Evolutionary conservation across 2,329 filamentous ascomycete genomes (phyloP), one percentile per base, ranked within the genome.

Genomic region (Xylariaceae sp.): DNA sequence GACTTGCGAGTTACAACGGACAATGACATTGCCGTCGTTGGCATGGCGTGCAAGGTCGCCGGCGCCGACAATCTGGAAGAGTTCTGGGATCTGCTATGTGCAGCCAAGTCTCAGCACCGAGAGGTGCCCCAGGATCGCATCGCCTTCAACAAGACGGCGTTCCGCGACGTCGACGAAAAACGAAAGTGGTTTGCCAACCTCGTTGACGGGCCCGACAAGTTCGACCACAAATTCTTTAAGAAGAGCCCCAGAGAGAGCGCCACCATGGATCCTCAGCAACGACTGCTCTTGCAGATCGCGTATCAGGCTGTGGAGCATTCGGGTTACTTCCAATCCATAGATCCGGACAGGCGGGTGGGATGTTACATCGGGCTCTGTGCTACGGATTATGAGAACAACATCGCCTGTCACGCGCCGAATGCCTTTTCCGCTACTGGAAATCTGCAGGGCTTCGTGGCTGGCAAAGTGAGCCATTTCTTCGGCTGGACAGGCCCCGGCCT

Each of bases 311-410:
- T 68, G 1, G 65, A 64, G 18, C 58, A 60, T n/a, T 67, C 60
- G 2, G 65, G 70, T 1, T 67, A 68, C 43, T 65, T 64, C 48
- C 15, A 36, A 6, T 26, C 41, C 2, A 16, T 27, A 16, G 30
- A 57, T 15, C 16, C 20, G 16, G 40, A 57, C 5, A 55, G 41
- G 15, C 42, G 62, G 13, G 57, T 76, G 1, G 77, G 76, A 2
- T 68, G 64, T 15, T 79, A 72, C 39, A 57, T 78, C 1, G 75
- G 75, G 6, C 47, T 63, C 4, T 65, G 66, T 23, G 59, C 54
- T 0, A 60, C 54, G 1, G 75, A 79, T 43, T 79, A 79, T 53
- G 70, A 77, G 15, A 40, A 70, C 29, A 77, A 79, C 43, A 57
- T 75, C 1, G 67, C 67, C 1, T 70, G 68, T 24, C 64, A 77